A percentile compares a stretch with the other conserved stretches of the same genome.
These are phyloP conservation scores for Xylariaceae sp. DNA, from an alignment of 2,329 filamentous ascomycete genomes.

Conservation along the genomic window DNA sequence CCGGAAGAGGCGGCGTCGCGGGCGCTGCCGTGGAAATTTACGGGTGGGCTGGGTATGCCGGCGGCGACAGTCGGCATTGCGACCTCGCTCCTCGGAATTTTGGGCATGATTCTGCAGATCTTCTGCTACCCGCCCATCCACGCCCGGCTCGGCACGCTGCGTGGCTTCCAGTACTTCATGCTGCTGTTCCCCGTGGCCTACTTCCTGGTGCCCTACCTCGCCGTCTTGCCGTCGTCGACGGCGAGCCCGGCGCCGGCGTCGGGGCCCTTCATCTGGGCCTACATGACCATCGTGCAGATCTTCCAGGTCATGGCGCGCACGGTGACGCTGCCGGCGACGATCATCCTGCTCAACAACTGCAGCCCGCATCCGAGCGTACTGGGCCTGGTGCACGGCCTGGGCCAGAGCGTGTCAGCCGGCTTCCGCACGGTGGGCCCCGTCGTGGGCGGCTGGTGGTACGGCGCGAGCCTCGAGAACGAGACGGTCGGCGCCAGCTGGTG, in stretches of 20 bases:
- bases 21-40: conserved; percentile 46
- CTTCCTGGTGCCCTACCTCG: conserved; percentile 58
- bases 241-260: conserved; percentile 35
- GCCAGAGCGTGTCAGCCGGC: conserved; percentile 41
- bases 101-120: conserved; percentile 63
- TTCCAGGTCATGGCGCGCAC: conserved; percentile 68
- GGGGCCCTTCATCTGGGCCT: conserved; percentile 49
- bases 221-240: conserved; percentile 48
- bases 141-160: conserved; percentile 55
- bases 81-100: conserved; percentile 60
- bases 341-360: conserved; percentile 54
- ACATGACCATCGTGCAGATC: conserved; percentile 53
- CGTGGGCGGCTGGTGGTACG: conserved; percentile 42
- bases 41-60: conserved; percentile 59
- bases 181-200: conserved; percentile 63
- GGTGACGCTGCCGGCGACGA: conserved; percentile 53
- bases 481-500: conserved; percentile 42
- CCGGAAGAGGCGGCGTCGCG: conserved; percentile 23
- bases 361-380: conserved; percentile 51
- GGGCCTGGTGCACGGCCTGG: conserved; percentile 49
- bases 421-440: conserved; percentile 44
- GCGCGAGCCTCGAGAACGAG: conserved; percentile 35
- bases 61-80: conserved; percentile 60
- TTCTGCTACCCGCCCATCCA: conserved; percentile 61
- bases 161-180: conserved; percentile 58